A percentile compares a stretch with the other conserved stretches of the same genome.
phyloP scores from a whole-genome alignment of 2,329 filamentous ascomycete genomes.

The Tympanopsis confertula region DNA sequence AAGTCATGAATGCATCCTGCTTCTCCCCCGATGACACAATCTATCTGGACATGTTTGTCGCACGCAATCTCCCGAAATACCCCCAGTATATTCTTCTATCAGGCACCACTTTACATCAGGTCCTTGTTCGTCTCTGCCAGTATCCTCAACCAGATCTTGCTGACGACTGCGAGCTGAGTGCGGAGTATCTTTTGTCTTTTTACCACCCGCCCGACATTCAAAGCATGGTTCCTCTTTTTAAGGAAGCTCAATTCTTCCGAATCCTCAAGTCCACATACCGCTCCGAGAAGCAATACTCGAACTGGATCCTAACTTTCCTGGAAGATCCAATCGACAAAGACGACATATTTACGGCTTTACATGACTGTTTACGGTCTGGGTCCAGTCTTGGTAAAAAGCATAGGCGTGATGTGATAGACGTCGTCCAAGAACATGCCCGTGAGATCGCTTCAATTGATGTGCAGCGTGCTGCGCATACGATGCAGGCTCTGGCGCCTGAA shows the following conservation, averaged over 20 bases:
- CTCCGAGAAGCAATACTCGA: slow-evolving; percentile 65
- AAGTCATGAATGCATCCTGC: slow-evolving; percentile 71
- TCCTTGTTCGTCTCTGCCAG: slow-evolving; percentile 72
- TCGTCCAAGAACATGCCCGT: slow-evolving; percentile 42
- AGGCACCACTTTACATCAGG: slow-evolving; percentile 70
- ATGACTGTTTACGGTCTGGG: slow-evolving; percentile 54
- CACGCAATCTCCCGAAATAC: slow-evolving; percentile 89
- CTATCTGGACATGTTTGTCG: slow-evolving; percentile 97
- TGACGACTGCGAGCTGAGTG: slow-evolving; percentile 93
- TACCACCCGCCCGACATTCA: slow-evolving; percentile 81
- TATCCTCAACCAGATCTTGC: slow-evolving; percentile 71
- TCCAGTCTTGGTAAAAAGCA: slow-evolving; percentile 9
- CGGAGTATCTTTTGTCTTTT: slow-evolving; percentile 84
- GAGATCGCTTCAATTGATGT: slow-evolving; percentile 48
- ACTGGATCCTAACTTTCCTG: slow-evolving; percentile 70
- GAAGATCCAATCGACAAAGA: slow-evolving; percentile 70
- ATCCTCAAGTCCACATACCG: slow-evolving; percentile 85
- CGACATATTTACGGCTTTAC: slow-evolving; percentile 68
- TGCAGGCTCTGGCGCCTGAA: slow-evolving; percentile 41
- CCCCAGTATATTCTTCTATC: slow-evolving; percentile 88
- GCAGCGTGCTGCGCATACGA: slow-evolving; percentile 37
- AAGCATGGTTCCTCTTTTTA: slow-evolving; percentile 65
- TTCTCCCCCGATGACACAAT: slow-evolving; percentile 76
- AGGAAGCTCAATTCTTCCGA: slow-evolving; percentile 73
- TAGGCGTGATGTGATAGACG: slow-evolving; percentile 54